phyloP scores from a whole-genome alignment of 306 rosid species.

The Gynostemma pentaphyllum region DNA sequence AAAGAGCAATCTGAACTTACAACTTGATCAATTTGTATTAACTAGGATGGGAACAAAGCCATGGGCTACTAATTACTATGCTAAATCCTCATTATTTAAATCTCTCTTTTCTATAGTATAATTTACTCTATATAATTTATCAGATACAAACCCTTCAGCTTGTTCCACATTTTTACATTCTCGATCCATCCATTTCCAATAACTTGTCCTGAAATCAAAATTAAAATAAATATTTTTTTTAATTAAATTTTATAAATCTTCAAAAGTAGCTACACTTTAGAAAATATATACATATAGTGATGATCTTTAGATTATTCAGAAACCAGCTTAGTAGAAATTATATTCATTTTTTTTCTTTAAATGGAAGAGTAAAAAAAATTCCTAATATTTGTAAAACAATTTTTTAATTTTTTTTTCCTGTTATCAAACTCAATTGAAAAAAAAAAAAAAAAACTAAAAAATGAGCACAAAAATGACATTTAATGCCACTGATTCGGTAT shows the following conservation, averaged over 20 bases:
- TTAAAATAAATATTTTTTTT: neutral
- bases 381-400: too few relatives aligned
- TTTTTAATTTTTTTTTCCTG: too few relatives aligned
- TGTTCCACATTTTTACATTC: conserved; percentile 1
- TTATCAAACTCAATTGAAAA: too few relatives aligned
- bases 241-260: neutral
- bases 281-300: too few relatives aligned
- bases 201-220: conserved; percentile 4
- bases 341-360: too few relatives aligned
- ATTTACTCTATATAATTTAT: conserved; percentile 3
- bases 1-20: too few relatives aligned
- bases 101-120: conserved; percentile 3
- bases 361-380: too few relatives aligned
- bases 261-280: neutral
- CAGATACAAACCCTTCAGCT: neutral
- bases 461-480: too few relatives aligned
- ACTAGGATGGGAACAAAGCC: neutral
- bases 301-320: too few relatives aligned
- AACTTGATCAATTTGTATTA: neutral
- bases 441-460: too few relatives aligned
- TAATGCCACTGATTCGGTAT: too few relatives aligned
- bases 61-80: neutral
- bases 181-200: neutral
- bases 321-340: too few relatives aligned
- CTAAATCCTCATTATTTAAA: neutral